Evolutionary conservation across 306 rosid genomes (phyloP).

Genomic region (Cyclanthera cordifolia): DNA sequence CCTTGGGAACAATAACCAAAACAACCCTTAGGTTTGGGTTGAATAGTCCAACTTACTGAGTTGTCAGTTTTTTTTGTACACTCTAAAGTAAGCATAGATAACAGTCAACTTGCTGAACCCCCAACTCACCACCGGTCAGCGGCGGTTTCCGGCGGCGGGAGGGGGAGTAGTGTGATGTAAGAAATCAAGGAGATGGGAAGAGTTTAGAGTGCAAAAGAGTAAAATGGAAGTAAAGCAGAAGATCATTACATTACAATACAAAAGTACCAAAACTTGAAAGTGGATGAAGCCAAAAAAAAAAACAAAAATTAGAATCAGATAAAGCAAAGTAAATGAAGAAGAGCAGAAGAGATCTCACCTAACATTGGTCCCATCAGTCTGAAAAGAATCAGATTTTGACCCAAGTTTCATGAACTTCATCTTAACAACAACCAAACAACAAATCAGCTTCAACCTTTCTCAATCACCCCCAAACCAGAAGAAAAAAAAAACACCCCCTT

Average conservation of each 20-base stretch:
- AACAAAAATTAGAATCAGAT: conserved; percentile 3
- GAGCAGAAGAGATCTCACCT: conserved; percentile 47
- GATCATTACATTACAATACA: neutral
- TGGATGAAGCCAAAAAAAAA: conserved; percentile 4
- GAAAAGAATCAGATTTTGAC: conserved; percentile 88
- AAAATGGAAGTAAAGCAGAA: neutral
- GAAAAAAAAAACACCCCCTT: conserved; percentile 10
- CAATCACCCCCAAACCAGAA: neutral
- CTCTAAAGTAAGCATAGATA: neutral
- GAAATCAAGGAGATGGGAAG: neutral
- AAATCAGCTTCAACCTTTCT: conserved; percentile 30
- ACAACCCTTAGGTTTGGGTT: no score
- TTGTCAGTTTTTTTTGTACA: no score
- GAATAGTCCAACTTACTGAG: no score
- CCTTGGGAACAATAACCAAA: no score
- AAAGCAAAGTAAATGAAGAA: conserved; percentile 14
- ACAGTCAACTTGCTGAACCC: neutral
- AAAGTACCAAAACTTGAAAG: neutral
- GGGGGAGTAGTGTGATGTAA: neutral
- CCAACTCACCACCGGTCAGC: conserved; percentile 1
- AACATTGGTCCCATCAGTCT: conserved; percentile 60
- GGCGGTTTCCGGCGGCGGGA: neutral
- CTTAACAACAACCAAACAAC: conserved; percentile 21
- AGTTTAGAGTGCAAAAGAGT: neutral
- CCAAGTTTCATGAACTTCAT: conserved; percentile 99